Conservation (phyloP, 208 protist species). For the Wallacemonas sp. region DNA sequence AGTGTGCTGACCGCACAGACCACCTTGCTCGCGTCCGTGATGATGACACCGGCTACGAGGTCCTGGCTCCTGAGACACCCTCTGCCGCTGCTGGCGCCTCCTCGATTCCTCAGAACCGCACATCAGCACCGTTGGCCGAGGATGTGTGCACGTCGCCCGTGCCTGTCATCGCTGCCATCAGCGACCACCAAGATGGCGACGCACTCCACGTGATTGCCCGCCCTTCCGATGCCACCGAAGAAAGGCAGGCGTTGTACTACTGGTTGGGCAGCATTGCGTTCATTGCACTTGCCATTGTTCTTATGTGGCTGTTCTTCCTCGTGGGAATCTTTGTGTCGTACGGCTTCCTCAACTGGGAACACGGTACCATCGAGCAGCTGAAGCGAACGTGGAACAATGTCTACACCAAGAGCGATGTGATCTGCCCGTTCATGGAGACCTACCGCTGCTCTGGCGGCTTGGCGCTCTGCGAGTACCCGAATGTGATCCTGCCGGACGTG, state of each 20-base stretch:
- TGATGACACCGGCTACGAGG: not conserved
- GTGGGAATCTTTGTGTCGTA: slow-evolving; percentile 6
- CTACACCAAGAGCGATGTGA: not conserved
- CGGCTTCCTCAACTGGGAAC: slow-evolving; percentile 10
- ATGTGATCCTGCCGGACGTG: not conserved
- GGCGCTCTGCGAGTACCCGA: not conserved
- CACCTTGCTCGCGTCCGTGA: not conserved
- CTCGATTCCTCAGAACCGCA: too few species aligned
- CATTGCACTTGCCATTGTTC: not conserved
- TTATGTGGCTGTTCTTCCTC: not conserved
- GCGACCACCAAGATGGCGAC: too few species aligned
- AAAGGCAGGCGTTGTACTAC: too few species aligned
- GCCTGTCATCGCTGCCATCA: too few species aligned
- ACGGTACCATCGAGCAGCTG: slow-evolving; percentile 2
- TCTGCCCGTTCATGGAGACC: slow-evolving; percentile 1
- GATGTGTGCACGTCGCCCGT: too few species aligned
- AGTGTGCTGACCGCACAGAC: not conserved
- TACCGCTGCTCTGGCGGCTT: slow-evolving; percentile 2
- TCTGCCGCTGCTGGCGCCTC: not conserved
- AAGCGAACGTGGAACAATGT: slow-evolving; percentile 3
- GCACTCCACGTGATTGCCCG: too few species aligned
- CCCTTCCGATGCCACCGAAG: too few species aligned
- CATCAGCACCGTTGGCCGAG: too few species aligned
- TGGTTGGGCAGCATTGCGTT: not conserved
- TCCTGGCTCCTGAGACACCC: not conserved